phyloP scores from a whole-genome alignment of 2,329 filamentous ascomycete species.

The Fonsecaea multimorphosa region DNA sequence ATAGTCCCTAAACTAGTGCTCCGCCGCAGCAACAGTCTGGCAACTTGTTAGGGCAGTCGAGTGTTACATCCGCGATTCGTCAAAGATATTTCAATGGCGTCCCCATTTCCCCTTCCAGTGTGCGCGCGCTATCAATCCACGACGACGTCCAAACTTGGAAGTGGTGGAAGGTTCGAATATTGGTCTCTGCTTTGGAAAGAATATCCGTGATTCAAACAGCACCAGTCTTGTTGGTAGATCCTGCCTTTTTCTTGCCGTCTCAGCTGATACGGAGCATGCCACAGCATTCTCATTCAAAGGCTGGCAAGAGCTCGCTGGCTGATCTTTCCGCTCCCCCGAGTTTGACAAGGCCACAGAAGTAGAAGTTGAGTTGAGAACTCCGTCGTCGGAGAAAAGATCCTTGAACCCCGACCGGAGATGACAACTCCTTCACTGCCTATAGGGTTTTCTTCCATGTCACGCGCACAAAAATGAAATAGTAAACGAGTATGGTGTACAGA shows the following conservation, averaged over 20 bases:
- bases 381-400: not conserved
- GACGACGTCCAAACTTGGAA: not conserved
- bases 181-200: not conserved
- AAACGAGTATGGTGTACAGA: constrained; percentile 17
- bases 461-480: constrained; percentile 14
- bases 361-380: not conserved
- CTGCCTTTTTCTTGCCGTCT: not conserved
- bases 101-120: not conserved
- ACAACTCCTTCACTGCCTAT: not conserved
- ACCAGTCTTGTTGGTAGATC: not conserved
- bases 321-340: constrained; percentile 11
- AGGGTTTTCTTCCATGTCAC: constrained; percentile 4
- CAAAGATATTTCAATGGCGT: not conserved
- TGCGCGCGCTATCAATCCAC: too few relatives aligned
- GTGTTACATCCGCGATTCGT: not conserved
- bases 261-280: not conserved
- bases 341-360: constrained; percentile 12
- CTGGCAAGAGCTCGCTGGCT: not conserved
- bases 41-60: not conserved
- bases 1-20: not conserved
- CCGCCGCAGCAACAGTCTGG: not conserved
- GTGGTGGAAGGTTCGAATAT: not conserved
- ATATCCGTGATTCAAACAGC: not conserved
- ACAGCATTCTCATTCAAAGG: not conserved
- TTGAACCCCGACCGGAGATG: not conserved